Conservation (phyloP, 345 rosid genomes). For the Eucalyptus pauciflora region DNA sequence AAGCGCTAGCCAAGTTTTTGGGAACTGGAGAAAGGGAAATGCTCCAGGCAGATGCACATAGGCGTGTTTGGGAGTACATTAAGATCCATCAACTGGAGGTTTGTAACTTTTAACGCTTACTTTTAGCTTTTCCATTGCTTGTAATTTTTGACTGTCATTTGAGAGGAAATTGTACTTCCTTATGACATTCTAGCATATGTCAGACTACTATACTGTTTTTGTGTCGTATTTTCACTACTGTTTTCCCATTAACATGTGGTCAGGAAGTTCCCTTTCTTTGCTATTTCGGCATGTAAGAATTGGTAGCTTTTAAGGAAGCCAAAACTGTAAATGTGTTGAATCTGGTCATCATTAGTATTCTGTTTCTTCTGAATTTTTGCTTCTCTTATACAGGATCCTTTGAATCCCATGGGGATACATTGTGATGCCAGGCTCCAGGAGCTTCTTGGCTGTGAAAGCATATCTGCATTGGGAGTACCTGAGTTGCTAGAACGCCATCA, state of each 20-base stretch:
- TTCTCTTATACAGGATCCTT: constrained; percentile 42
- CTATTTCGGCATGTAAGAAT: background rate
- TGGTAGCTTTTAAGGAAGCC: background rate
- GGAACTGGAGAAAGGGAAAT: constrained; percentile 58
- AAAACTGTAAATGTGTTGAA: background rate
- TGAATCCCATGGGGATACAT: constrained; percentile 64
- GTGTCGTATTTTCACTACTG: background rate
- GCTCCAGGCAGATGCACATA: constrained; percentile 41
- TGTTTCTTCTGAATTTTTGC: background rate
- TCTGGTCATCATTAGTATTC: background rate
- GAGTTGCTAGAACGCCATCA: constrained; percentile 62
- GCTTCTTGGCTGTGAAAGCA: constrained; percentile 86
- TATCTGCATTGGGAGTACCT: constrained; percentile 68
- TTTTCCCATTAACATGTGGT: background rate
- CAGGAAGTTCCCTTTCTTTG: background rate
- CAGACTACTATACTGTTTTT: background rate
- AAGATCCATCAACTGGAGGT: constrained; percentile 75
- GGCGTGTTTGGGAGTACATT: constrained; percentile 72
- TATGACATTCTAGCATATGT: background rate
- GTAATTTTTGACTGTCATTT: background rate
- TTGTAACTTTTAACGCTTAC: background rate
- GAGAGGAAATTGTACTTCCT: background rate
- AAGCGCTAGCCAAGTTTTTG: constrained; percentile 71
- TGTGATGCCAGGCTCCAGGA: constrained; percentile 72
- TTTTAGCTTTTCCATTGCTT: background rate